phyloP scores from a whole-genome alignment of 306 rosid species.

The Rosa lucieae region DNA sequence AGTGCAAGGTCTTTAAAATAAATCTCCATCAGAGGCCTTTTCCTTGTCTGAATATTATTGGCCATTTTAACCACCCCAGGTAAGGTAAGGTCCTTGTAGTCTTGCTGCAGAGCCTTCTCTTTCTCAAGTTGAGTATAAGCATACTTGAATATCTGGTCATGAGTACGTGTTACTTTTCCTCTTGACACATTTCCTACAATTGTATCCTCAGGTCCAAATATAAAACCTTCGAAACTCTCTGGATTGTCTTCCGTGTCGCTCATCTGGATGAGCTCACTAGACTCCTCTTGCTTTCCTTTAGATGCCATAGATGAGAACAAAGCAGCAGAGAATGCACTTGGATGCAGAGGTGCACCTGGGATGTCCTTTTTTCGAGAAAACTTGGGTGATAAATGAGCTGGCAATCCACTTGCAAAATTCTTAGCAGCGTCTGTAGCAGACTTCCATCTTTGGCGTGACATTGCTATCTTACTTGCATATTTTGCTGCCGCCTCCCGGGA shows the following conservation, averaged over 20 bases:
- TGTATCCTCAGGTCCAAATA: constrained; percentile 34
- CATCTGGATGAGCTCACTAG: constrained; percentile 41
- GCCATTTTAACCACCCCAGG: constrained; percentile 79
- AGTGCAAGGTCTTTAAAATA: constrained; percentile 77
- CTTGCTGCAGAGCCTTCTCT: constrained; percentile 83
- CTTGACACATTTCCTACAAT: constrained; percentile 34
- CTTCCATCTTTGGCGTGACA: constrained; percentile 54
- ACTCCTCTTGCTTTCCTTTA: constrained; percentile 40
- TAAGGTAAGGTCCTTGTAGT: constrained; percentile 67
- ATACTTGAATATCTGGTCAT: constrained; percentile 71
- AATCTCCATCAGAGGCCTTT: constrained; percentile 83
- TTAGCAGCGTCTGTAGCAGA: constrained; percentile 73
- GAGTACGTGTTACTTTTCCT: constrained; percentile 57
- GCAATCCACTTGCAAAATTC: constrained; percentile 73
- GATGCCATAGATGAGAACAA: constrained; percentile 38
- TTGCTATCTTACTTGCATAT: constrained; percentile 67
- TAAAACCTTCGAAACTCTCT: constrained; percentile 37
- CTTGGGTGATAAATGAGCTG: constrained; percentile 71
- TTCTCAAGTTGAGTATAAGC: constrained; percentile 87
- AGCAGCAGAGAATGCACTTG: constrained; percentile 38
- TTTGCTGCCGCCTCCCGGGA: constrained; percentile 89
- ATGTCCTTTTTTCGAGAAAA: constrained; percentile 53
- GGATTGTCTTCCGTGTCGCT: constrained; percentile 63
- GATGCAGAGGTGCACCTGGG: constrained; percentile 30
- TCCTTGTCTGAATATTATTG: constrained; percentile 44